Evolutionary conservation across 2,329 filamentous ascomycete genomes (phyloP).

Genomic region (Colletotrichum lentis): DNA sequence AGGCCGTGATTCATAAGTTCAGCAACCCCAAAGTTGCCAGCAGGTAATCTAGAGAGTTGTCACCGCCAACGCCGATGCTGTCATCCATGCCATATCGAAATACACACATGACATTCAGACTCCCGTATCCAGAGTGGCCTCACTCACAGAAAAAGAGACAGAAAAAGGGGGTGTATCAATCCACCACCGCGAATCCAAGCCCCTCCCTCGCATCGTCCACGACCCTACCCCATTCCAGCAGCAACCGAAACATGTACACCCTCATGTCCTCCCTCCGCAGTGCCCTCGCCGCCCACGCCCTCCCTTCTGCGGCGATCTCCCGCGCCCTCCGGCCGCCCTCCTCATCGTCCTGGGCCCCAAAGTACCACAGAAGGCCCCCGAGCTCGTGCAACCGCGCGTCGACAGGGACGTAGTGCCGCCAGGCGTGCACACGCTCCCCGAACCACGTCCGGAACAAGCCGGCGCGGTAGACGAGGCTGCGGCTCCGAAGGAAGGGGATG

Average conservation of each 20-base stretch:
- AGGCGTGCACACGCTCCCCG: slow-evolving; percentile 66
- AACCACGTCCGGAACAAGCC: slow-evolving; percentile 72
- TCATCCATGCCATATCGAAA: not conserved
- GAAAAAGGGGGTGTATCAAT: slow-evolving; percentile 24
- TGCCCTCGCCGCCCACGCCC: slow-evolving; percentile 63
- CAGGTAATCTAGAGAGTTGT: not conserved
- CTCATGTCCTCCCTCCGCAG: slow-evolving; percentile 76
- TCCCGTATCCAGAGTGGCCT: not conserved
- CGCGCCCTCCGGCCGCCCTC: slow-evolving; percentile 41
- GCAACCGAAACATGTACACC: slow-evolving; percentile 75
- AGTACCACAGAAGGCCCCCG: slow-evolving; percentile 37
- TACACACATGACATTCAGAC: not conserved
- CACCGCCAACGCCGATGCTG: not conserved
- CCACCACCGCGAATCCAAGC: slow-evolving; percentile 44
- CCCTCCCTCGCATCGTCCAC: slow-evolving; percentile 62
- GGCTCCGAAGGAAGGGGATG: slow-evolving; percentile 59
- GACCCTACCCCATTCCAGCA: slow-evolving; percentile 75
- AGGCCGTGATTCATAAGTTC: not conserved
- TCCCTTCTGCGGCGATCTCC: slow-evolving; percentile 44
- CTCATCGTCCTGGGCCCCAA: slow-evolving; percentile 40
- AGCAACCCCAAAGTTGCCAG: not conserved
- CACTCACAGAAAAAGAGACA: not conserved
- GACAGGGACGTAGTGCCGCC: slow-evolving; percentile 71
- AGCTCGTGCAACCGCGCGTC: slow-evolving; percentile 51
- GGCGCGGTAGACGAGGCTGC: slow-evolving; percentile 64